Evolutionary conservation across 192 early-diverging fungal genomes (phyloP).

Genomic region (Podila verticillata): DNA sequence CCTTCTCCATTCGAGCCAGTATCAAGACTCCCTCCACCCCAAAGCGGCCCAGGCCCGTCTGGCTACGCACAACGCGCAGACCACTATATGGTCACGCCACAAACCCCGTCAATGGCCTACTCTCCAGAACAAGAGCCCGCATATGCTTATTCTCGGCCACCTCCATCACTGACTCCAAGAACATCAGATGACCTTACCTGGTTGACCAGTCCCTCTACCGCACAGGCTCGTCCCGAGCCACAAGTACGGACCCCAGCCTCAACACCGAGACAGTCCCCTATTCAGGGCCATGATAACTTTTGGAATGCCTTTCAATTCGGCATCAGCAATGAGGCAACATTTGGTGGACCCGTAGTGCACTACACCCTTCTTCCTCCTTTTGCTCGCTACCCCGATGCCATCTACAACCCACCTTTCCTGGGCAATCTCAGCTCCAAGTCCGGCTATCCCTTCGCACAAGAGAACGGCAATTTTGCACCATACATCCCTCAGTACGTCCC

Average conservation of each 20-base stretch:
- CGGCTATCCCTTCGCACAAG: background rate
- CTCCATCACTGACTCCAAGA: too few species aligned
- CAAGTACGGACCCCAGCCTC: background rate
- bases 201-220: background rate
- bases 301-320: conserved; percentile 4
- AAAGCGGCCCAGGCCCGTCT: too few species aligned
- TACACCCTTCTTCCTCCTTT: background rate
- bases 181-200: too few species aligned
- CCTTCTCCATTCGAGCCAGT: too few species aligned
- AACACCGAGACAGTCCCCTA: background rate
- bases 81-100: too few species aligned
- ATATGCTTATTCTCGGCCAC: too few species aligned
- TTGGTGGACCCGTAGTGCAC: background rate
- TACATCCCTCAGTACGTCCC: background rate
- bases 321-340: background rate
- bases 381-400: background rate
- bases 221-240: background rate
- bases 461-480: too few species aligned
- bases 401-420: background rate
- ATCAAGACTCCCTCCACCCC: too few species aligned
- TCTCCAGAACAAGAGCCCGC: too few species aligned
- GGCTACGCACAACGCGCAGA: too few species aligned
- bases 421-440: background rate
- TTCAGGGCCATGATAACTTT: background rate
- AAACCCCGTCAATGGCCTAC: too few species aligned